Evolutionary conservation across 352 stramenopile genomes (phyloP), one percentile per base, ranked within the genome.

Genomic region (Globisporangium canariense): DNA sequence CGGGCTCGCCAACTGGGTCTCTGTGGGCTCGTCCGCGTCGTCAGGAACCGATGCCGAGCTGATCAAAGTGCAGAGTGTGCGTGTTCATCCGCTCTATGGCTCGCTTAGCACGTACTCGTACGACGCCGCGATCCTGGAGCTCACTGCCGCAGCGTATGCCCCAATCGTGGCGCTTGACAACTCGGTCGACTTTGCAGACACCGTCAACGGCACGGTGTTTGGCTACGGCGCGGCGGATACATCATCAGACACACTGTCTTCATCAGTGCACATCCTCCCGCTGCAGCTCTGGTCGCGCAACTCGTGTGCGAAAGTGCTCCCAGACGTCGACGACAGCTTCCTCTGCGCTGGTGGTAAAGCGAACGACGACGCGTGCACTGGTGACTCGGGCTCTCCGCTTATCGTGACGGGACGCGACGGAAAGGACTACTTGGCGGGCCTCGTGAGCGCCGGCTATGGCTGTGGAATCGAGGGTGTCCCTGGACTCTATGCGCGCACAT

Each of bases 21-120:
- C 67, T 7, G 66, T 79, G 28, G 71, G 67, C 0, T 75, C 67
- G 11, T 57, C 67, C 18, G 53, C 65, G 10, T 78, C 71, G 5
- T 56, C 65, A 13, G 68, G 68, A 0, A 32, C 1, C 9, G 45
- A 71, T 25, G 62, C 66, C 36, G 51, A 57, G 51, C 34, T 20
- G 28, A 57, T 57, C 28, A 57, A 28, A 41, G 51, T 57, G 28
- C 51, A 40, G 51, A 57, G 10, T 8, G 51, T 57, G 7, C 51
- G 51, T 7, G 28, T 57, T 6, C 51, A 57, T 14, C 51, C 51
- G 9, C 28, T 57, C 28, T 57, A 57, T 9, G 51, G 51, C 51
- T 57, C 51, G 2, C 28, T 30, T 2, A 57, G 25, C 1, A 16
- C 51, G 7, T 57, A 57, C 51, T 57, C 51, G 4, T 57, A 41